Percentiles rank a stretch among this genome's conserved stretches.
These are phyloP conservation scores for Hyaloscypha finlandica DNA, from an alignment of 495 filamentous ascomycete genomes.

Conservation along the genomic window DNA sequence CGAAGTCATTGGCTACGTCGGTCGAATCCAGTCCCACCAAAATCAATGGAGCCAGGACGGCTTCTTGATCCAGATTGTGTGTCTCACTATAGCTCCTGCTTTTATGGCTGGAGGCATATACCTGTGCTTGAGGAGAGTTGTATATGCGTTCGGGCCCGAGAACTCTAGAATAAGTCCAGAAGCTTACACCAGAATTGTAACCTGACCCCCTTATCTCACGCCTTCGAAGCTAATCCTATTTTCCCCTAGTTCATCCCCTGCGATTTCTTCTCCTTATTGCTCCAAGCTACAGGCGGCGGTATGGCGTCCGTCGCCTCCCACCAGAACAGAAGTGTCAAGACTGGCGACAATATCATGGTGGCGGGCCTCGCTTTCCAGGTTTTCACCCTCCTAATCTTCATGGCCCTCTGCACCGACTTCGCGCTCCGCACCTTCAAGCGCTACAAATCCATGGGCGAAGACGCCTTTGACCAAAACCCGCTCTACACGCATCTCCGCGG, in stretches of 20 bases:
- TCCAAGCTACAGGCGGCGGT: conserved; percentile 64
- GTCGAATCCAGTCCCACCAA: conserved; percentile 40
- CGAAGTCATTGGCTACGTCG: conserved; percentile 45
- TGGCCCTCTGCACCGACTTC: conserved; percentile 46
- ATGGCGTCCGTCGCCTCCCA: conserved; percentile 51
- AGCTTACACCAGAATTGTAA: conserved; percentile 42
- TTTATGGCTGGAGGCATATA: conserved; percentile 66
- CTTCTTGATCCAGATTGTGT: conserved; percentile 42
- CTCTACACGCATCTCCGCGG: conserved; percentile 16
- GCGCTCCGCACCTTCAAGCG: conserved; percentile 14
- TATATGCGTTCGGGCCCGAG: conserved; percentile 58
- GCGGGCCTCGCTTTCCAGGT: conserved; percentile 62
- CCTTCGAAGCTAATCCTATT: background rate
- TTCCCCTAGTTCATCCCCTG: conserved; percentile 52
- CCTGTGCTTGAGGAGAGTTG: conserved; percentile 61
- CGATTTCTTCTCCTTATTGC: conserved; percentile 62
- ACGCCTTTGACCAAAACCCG: conserved; percentile 28
- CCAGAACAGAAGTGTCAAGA: conserved; percentile 27
- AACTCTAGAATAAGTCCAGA: conserved; percentile 62
- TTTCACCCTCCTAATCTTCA: conserved; percentile 50
- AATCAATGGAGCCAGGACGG: conserved; percentile 41
- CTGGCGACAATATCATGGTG: conserved; percentile 66
- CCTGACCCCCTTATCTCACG: background rate
- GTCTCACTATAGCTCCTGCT: conserved; percentile 65
- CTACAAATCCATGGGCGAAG: conserved; percentile 23